Evolutionary conservation across 495 filamentous ascomycete species (phyloP).

Genomic region (Terfezia boudieri): DNA sequence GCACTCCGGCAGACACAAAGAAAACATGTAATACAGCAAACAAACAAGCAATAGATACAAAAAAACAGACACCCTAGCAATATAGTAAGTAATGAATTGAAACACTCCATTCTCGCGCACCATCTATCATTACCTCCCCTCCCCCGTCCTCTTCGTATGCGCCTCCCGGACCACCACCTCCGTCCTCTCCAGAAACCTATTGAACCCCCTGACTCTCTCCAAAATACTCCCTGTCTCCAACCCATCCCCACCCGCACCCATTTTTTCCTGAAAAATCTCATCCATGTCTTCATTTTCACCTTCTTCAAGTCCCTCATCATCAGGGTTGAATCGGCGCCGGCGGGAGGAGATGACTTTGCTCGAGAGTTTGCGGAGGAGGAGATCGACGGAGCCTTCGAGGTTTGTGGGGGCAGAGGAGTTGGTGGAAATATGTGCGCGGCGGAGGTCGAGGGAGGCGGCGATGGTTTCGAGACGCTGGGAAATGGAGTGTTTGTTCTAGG

Average conservation of each 20-base stretch:
- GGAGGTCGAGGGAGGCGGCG: conserved; percentile 8
- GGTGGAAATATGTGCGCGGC: neutral
- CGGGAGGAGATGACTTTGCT: neutral
- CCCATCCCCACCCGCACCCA: conserved; percentile 13
- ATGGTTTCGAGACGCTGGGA: conserved; percentile 14
- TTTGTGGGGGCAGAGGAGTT: neutral
- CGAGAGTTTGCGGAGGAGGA: neutral
- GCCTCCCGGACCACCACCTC: conserved; percentile 8
- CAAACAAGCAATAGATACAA: no score
- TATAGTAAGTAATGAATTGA: no score
- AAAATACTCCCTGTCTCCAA: conserved; percentile 5
- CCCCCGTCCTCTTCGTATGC: neutral
- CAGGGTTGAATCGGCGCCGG: neutral
- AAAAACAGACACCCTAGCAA: no score
- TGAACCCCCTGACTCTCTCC: conserved; percentile 12
- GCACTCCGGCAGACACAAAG: no score
- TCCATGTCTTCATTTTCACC: conserved; percentile 9
- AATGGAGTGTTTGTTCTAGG: conserved; percentile 6
- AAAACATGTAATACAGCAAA: no score
- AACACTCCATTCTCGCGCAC: no score
- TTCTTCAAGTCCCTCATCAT: neutral
- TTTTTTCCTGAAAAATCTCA: conserved; percentile 7
- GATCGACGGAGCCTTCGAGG: neutral
- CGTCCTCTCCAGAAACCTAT: conserved; percentile 10
- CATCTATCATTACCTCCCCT: no score